Percentiles rank a stretch among this genome's conserved stretches.
Evolutionary conservation across 2,329 filamentous ascomycete species (phyloP).

Genomic region (Fusarium dlaminii): DNA sequence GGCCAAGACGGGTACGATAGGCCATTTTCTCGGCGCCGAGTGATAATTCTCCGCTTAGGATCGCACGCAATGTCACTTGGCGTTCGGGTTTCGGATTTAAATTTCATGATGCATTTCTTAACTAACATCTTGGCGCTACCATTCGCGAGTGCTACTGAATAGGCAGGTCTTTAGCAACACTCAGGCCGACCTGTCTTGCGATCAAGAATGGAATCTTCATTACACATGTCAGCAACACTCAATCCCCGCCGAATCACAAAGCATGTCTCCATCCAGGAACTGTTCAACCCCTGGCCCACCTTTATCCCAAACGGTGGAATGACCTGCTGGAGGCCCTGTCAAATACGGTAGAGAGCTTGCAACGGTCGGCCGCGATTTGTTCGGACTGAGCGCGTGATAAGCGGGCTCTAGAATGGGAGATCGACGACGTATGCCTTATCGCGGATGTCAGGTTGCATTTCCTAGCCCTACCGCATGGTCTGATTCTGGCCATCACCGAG

Average conservation of each 20-base stretch:
- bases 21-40: conserved; percentile 2
- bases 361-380: neutral
- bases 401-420: conserved; percentile 12
- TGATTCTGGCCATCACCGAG: neutral
- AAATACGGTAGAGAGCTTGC: neutral
- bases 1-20: neutral
- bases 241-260: neutral
- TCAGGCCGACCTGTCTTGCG: neutral
- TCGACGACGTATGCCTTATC: conserved; percentile 13
- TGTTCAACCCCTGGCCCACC: neutral
- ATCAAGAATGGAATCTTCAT: neutral
- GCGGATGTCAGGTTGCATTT: neutral
- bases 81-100: neutral
- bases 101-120: neutral
- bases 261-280: neutral
- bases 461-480: conserved; percentile 2
- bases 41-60: neutral
- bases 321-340: neutral
- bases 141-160: neutral
- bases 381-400: neutral
- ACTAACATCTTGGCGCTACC: neutral
- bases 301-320: neutral
- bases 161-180: conserved; percentile 14
- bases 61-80: conserved; percentile 17
- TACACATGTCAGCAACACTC: conserved; percentile 1